Percentiles rank a stretch among this genome's conserved stretches.
Conservation (phyloP, 495 filamentous ascomycete genomes). For the Cryomyces minteri region DNA sequence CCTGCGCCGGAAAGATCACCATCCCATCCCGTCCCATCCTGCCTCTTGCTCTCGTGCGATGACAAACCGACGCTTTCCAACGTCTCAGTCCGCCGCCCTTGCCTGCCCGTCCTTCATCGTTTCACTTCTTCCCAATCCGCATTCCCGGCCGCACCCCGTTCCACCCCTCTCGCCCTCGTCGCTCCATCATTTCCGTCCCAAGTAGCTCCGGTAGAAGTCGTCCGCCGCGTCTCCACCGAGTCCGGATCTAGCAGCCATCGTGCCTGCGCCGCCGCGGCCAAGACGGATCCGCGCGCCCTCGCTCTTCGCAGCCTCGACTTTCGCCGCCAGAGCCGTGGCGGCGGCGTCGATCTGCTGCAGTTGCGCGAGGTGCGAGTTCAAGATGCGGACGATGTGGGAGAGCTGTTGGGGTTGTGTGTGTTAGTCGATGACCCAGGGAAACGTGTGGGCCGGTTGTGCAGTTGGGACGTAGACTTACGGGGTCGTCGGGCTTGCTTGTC, state of each 20-base stretch:
- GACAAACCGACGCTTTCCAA: too few relatives aligned
- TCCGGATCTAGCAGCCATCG: constrained; percentile 11
- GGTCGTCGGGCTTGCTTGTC: constrained; percentile 76
- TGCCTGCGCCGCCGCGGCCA: constrained; percentile 35
- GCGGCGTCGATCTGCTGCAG: constrained; percentile 83
- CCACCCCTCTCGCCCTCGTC: not conserved
- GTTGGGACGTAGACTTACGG: constrained; percentile 38
- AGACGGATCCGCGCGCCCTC: constrained; percentile 45
- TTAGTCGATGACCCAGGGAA: not conserved
- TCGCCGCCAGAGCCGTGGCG: constrained; percentile 57
- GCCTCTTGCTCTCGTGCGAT: too few relatives aligned
- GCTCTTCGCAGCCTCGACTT: constrained; percentile 64
- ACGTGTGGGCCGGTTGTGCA: not conserved
- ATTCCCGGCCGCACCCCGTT: not conserved
- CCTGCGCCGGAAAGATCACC: too few relatives aligned
- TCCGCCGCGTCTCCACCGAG: constrained; percentile 44
- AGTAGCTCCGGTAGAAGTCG: constrained; percentile 67
- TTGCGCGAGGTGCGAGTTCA: constrained; percentile 78
- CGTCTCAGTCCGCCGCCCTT: too few relatives aligned
- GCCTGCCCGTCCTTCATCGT: too few relatives aligned
- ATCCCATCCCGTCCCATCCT: too few relatives aligned
- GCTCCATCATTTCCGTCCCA: constrained; percentile 33
- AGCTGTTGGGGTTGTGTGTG: constrained; percentile 31
- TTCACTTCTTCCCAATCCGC: not conserved
- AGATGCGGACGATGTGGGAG: constrained; percentile 79